Evolutionary conservation across 805 yeast genomes (phyloP), one percentile per base, ranked within the genome.

Genomic region (Nakazawaea ernobii): DNA sequence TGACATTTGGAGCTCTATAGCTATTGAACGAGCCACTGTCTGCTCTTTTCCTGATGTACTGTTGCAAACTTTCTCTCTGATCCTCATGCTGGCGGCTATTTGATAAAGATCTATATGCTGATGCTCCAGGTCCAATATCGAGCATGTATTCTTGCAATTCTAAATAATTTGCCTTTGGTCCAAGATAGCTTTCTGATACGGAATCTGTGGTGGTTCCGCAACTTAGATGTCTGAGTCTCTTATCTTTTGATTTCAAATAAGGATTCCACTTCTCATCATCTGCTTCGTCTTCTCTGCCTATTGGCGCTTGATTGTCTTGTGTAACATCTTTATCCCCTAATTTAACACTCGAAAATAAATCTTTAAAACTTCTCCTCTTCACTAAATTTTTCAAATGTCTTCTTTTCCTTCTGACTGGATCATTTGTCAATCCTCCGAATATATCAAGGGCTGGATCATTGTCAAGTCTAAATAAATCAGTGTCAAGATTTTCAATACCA

Each of bases 251-350:
- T 33, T 15, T 33, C 36, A 13, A 28, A 29, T 39, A 39, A 10
- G 42, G 42, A 39, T 39, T 39, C 42, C 42, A 39, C 14, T 39
- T 6, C 4, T 39, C 9, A 29, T 39, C 35, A 10, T 39, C 15
- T 29, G 29, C 33, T 24, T 5, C 24, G 24, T 29, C 26, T 38
- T 27, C 32, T 14, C 15, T 9, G 13, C 9, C 39, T 35, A 5
- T 35, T 13, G 10, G 10, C 37, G 20, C 17, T 35, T 9, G 10
- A 13, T n/a, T 20, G 9, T 36, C 28, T 14, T 15, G 13, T 20
- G 24, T 20, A 20, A 20, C 5, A 20, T 20, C 24, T 20, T 20
- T 20, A 20, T 20, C 24, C 24, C 24, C 24, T 20, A 20, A 3
- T 20, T 20, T 20, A 20, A 20, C 24, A 20, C 28, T 36, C 13